Conservation (phyloP, 1,284 basidiomycete genomes). For the Pseudomicrostroma phylloplanum region DNA sequence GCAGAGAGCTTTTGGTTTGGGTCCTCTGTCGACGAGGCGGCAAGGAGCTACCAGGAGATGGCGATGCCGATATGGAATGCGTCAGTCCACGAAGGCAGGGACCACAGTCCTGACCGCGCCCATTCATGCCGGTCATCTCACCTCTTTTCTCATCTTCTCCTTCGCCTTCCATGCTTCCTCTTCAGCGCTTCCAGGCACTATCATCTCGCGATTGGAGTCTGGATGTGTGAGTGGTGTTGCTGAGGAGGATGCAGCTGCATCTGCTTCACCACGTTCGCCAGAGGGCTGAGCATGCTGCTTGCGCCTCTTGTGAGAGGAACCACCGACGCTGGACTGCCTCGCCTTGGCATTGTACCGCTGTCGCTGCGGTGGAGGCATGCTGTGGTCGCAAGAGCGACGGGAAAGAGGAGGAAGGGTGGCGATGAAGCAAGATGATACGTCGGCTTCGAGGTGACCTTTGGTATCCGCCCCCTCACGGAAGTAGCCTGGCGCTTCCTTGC, state of each 20-base stretch:
- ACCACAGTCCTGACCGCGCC: too few relatives aligned
- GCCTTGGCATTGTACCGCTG: slow-evolving; percentile 49
- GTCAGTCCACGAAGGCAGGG: background rate
- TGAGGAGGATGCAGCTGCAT: background rate
- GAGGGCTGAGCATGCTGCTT: background rate
- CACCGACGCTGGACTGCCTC: slow-evolving; percentile 38
- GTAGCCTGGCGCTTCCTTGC: too few relatives aligned
- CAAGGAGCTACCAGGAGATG: slow-evolving; percentile 2
- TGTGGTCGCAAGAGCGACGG: too few relatives aligned
- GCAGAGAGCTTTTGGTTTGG: slow-evolving; percentile 24
- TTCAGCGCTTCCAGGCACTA: slow-evolving; percentile 32
- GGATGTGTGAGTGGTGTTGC: background rate
- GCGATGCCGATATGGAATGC: slow-evolving; percentile 6
- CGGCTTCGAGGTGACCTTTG: too few relatives aligned
- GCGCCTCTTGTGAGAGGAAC: slow-evolving; percentile 44
- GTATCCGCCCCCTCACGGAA: too few relatives aligned
- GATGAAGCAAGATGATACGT: too few relatives aligned
- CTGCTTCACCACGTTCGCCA: too few relatives aligned
- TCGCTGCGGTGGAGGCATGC: slow-evolving; percentile 16
- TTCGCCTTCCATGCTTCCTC: slow-evolving; percentile 27
- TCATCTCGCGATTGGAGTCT: slow-evolving; percentile 40
- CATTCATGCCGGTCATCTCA: slow-evolving; percentile 3
- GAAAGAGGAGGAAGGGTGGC: too few relatives aligned
- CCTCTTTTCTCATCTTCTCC: slow-evolving; percentile 22
- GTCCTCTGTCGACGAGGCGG: background rate